A percentile compares a stretch with the other conserved stretches of the same genome.
Conservation (phyloP, 129 eudicot genomes). For the Helianthus tuberosus region DNA sequence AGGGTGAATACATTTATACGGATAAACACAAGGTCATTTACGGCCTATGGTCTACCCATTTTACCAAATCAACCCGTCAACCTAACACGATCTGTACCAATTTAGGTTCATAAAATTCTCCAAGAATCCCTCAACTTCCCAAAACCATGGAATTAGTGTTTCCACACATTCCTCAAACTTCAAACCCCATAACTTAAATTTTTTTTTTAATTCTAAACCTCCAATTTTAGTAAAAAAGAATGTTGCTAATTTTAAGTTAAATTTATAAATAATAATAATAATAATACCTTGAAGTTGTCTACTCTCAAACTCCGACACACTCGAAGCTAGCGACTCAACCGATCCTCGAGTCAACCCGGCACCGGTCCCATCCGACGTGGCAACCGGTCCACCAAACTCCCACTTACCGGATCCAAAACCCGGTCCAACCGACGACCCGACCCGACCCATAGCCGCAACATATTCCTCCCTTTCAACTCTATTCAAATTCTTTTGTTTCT, state of each 20-base stretch:
- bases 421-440: slow-evolving; percentile 44
- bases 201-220: background rate
- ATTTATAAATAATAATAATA: background rate
- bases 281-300: slow-evolving; percentile 61
- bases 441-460: slow-evolving; percentile 43
- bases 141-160: background rate
- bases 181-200: background rate
- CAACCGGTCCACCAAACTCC: slow-evolving; percentile 34
- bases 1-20: no score
- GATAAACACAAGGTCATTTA: no score
- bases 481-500: slow-evolving; percentile 60
- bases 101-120: slow-evolving; percentile 43
- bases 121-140: background rate
- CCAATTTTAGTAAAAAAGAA: background rate
- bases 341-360: slow-evolving; percentile 45
- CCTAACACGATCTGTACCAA: no score
- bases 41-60: no score
- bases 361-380: slow-evolving; percentile 33
- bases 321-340: slow-evolving; percentile 78
- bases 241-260: no score
- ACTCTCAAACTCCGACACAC: slow-evolving; percentile 63
- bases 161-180: background rate
- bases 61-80: no score
- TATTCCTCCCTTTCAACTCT: slow-evolving; percentile 55
- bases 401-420: slow-evolving; percentile 43